A percentile compares a stretch with the other conserved stretches of the same genome.
These are phyloP conservation scores for Malania oleifera DNA, from an alignment of 164 flowering plant species.

Conservation along the genomic window DNA sequence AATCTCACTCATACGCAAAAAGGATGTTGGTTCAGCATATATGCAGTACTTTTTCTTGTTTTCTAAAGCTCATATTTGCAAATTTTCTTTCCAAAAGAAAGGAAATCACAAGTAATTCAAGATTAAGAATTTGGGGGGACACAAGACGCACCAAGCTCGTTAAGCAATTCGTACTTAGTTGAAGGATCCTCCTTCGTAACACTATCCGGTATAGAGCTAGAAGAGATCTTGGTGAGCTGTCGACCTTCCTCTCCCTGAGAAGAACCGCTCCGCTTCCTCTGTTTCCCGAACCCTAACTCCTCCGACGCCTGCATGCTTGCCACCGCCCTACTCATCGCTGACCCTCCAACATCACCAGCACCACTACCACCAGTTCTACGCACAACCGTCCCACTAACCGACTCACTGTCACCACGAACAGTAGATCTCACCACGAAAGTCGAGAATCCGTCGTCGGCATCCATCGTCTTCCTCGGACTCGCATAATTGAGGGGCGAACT, in stretches of 20 bases:
- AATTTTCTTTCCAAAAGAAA: too few species aligned
- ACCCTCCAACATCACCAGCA: constrained; percentile 24
- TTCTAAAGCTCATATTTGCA: too few species aligned
- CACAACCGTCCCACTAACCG: constrained; percentile 45
- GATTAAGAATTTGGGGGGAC: neutral
- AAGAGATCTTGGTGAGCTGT: constrained; percentile 53
- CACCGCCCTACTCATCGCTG: constrained; percentile 68
- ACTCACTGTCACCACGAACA: constrained; percentile 27
- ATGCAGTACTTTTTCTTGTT: too few species aligned
- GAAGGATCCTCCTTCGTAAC: constrained; percentile 83
- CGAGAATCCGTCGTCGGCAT: constrained; percentile 39
- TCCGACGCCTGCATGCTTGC: constrained; percentile 67
- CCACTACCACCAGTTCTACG: constrained; percentile 37
- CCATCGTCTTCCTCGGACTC: constrained; percentile 14
- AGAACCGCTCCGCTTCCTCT: constrained; percentile 23
- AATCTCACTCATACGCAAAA: constrained; percentile 11
- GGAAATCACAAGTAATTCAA: neutral
- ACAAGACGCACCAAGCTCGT: constrained; percentile 71
- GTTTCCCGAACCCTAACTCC: constrained; percentile 50
- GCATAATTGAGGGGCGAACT: neutral
- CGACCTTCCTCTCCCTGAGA: constrained; percentile 30
- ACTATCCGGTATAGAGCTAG: constrained; percentile 82
- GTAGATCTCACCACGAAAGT: constrained; percentile 70
- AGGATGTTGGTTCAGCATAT: too few species aligned
- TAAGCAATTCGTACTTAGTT: constrained; percentile 80